These are phyloP conservation scores for Fragaria vesca DNA, from an alignment of 306 rosid genomes.

Conservation along the genomic window DNA sequence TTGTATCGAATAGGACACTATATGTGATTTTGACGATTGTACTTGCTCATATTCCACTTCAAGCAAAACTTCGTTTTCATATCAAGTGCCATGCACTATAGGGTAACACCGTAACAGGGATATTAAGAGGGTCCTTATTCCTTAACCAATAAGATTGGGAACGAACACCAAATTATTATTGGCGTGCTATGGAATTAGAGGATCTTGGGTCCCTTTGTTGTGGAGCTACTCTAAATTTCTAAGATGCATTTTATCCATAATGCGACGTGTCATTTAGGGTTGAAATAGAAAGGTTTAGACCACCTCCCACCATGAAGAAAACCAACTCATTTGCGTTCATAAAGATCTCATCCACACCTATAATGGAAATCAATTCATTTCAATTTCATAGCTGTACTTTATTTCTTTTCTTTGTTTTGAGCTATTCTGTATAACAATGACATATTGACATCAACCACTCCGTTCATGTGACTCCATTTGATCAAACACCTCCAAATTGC, in stretches of 20 bases:
- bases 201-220: background rate
- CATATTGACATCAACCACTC: background rate
- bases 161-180: no score
- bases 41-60: background rate
- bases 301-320: background rate
- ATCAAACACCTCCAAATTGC: background rate
- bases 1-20: background rate
- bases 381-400: background rate
- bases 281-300: background rate
- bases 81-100: background rate
- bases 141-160: background rate
- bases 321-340: background rate
- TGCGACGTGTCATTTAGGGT: background rate
- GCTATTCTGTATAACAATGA: background rate
- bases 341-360: background rate
- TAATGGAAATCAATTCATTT: background rate
- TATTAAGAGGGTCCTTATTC: background rate
- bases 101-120: background rate
- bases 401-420: background rate
- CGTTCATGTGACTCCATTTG: background rate
- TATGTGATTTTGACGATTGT: background rate
- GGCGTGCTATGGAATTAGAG: background rate
- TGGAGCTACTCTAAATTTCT: background rate
- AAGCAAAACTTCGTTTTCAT: background rate
- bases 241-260: background rate